Base-by-base conservation (phyloP, 163 green algal genomes). In the Chlamydomonas reinhardtii region DNA sequence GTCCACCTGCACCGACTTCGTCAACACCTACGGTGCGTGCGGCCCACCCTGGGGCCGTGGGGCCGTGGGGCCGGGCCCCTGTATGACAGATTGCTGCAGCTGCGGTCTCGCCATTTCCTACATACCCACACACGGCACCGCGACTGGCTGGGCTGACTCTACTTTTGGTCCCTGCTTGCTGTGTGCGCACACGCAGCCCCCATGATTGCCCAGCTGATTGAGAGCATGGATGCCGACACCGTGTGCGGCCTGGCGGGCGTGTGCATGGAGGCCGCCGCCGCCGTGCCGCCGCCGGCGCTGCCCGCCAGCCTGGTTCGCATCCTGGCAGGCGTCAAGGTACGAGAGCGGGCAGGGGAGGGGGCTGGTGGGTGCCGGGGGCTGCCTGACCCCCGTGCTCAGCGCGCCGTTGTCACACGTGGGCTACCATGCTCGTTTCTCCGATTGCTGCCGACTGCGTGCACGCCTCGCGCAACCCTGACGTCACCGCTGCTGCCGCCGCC, bases 161-260 rank as follows among this genome's bases (percentile, higher is more conserved):
- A n/a, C n/a, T n/a, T n/a, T n/a, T n/a, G n/a, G n/a, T n/a, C n/a
- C n/a, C n/a, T n/a, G n/a, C 39, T 48, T 8, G 39, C 39, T 19
- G 72, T 77, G 71, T 27, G 34, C 43, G 43, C 34, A 64, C 25
- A 29, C 62, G 1, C 62, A 84, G 64, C 74, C 59, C 62, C 76
- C 25, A 11, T 84, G 54, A 56, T 83, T 0, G 48, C 31, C 4
- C 43, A 75, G 73, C 61, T 88, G 73, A 39, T 83, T 2, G 82
- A 88, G 62, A 62, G 64, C 31, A 74, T 82, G 61, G 82, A 88
- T 34, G 32, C 62, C 22, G 56, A 76, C 11, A 77, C 68, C 15
- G 68, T 89, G 52, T 89, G 84, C 70, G n/a, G 6, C 32, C 69
- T 89, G 76, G 29, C 82, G 54, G 84, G 84, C 11, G 39, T 71